Evolutionary conservation across 2,329 filamentous ascomycete genomes (phyloP).

Genomic region (Hypoxylon sp.): DNA sequence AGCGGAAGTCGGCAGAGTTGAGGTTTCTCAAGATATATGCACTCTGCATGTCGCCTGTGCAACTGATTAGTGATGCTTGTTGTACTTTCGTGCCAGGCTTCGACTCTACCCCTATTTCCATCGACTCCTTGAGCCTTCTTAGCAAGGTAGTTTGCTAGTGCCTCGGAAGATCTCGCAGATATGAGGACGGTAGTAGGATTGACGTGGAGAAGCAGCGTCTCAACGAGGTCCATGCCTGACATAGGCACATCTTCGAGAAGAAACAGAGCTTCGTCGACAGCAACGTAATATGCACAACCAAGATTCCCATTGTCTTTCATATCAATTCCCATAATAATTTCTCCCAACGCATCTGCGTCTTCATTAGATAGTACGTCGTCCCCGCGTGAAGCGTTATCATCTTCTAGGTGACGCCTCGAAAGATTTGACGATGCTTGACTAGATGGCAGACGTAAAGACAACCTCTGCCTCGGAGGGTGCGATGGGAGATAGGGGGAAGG

Average conservation of each 20-base stretch:
- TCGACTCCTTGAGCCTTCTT: slow-evolving; percentile 52
- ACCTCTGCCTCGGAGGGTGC: slow-evolving; percentile 43
- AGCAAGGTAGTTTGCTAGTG: slow-evolving; percentile 55
- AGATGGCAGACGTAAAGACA: slow-evolving; percentile 45
- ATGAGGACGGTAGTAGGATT: slow-evolving; percentile 69
- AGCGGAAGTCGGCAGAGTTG: slow-evolving; percentile 78
- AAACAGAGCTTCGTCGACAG: slow-evolving; percentile 75
- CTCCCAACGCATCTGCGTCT: slow-evolving; percentile 62
- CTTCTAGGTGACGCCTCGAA: slow-evolving; percentile 28
- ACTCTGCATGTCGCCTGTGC: slow-evolving; percentile 54
- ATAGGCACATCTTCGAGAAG: slow-evolving; percentile 81
- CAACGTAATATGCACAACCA: slow-evolving; percentile 87
- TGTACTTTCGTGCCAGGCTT: not conserved
- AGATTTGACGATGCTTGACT: slow-evolving; percentile 27
- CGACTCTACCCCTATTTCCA: slow-evolving; percentile 46
- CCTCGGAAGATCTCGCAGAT: slow-evolving; percentile 60
- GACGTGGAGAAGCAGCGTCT: slow-evolving; percentile 67
- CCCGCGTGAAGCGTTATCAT: slow-evolving; percentile 37
- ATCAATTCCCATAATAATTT: slow-evolving; percentile 85
- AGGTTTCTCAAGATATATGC: slow-evolving; percentile 72
- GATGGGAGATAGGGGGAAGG: slow-evolving; percentile 47
- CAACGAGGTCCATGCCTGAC: slow-evolving; percentile 76
- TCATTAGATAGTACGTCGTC: slow-evolving; percentile 36
- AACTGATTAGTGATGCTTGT: slow-evolving; percentile 27
- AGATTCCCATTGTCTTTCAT: slow-evolving; percentile 76